Evolutionary conservation across 2,329 filamentous ascomycete genomes (phyloP).

Genomic region (Camptophora hylomeconis): DNA sequence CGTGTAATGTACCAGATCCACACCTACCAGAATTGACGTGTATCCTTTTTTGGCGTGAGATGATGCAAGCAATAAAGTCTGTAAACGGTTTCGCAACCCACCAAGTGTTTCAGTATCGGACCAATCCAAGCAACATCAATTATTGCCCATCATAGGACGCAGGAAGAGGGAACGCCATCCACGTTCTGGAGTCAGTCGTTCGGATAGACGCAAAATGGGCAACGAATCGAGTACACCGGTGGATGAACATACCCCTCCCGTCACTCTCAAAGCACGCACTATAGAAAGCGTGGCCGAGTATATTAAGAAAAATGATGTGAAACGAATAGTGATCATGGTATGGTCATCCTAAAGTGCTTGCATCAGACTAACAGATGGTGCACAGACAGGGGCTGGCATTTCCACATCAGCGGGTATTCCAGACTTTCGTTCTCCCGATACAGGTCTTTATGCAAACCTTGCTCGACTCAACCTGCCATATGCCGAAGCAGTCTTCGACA

Average conservation of each 20-base stretch:
- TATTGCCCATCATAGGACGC: too few relatives aligned
- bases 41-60: too few relatives aligned
- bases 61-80: too few relatives aligned
- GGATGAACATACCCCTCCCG: conserved; percentile 50
- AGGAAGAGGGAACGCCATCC: neutral
- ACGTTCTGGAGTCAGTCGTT: conserved; percentile 3
- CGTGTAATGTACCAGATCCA: too few relatives aligned
- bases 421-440: conserved; percentile 87
- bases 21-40: too few relatives aligned
- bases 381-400: conserved; percentile 70
- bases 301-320: conserved; percentile 56
- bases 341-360: conserved; percentile 9
- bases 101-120: too few relatives aligned
- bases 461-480: conserved; percentile 73
- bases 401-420: conserved; percentile 53
- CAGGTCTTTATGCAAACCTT: conserved; percentile 87
- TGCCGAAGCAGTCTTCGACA: conserved; percentile 88
- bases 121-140: too few relatives aligned
- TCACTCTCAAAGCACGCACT: conserved; percentile 54
- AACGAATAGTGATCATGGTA: conserved; percentile 69
- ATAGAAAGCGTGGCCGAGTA: conserved; percentile 66
- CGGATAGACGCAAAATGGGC: conserved; percentile 53
- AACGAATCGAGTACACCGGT: conserved; percentile 63
- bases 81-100: too few relatives aligned
- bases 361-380: conserved; percentile 1